Evolutionary conservation across 768 basidiomycete species (phyloP).

Genomic region (Trichaptum fuscoviolaceum): DNA sequence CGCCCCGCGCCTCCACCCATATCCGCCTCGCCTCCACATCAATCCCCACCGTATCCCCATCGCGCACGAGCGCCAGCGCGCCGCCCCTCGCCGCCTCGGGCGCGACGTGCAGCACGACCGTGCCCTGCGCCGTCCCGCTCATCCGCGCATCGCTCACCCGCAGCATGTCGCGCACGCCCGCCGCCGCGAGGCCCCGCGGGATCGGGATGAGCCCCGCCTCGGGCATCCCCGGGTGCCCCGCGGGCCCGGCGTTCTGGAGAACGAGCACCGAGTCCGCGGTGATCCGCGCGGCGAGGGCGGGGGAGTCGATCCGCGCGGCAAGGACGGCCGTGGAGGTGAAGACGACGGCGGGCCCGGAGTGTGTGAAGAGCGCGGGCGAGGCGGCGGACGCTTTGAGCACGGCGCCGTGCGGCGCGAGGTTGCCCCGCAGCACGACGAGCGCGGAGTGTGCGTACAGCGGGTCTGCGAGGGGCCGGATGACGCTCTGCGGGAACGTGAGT

Average conservation of each 20-base stretch:
- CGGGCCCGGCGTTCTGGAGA: constrained; percentile 21
- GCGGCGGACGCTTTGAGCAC: constrained; percentile 16
- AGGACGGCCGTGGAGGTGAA: constrained; percentile 19
- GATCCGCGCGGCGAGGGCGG: constrained; percentile 17
- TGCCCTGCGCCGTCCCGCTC: constrained; percentile 22
- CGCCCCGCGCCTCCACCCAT: constrained; percentile 10
- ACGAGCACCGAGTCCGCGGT: constrained; percentile 15
- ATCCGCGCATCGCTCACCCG: constrained; percentile 22
- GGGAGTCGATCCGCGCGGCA: constrained; percentile 16
- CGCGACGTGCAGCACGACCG: constrained; percentile 23
- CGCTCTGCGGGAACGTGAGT: constrained; percentile 10
- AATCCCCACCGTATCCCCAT: constrained; percentile 25
- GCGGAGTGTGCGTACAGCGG: constrained; percentile 14
- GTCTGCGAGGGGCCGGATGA: constrained; percentile 12
- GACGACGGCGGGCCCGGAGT: constrained; percentile 19
- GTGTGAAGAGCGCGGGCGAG: constrained; percentile 8
- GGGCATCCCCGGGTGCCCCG: constrained; percentile 23
- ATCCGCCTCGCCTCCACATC: constrained; percentile 27
- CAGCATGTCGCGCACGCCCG: constrained; percentile 22
- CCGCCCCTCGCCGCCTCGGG: constrained; percentile 22
- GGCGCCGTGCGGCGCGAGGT: constrained; percentile 14
- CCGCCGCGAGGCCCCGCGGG: constrained; percentile 19
- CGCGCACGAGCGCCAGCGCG: constrained; percentile 19
- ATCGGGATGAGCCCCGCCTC: constrained; percentile 24
- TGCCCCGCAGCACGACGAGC: constrained; percentile 14